Percentiles rank a stretch among this genome's conserved stretches.
Conservation (phyloP, 2,329 filamentous ascomycete genomes). For the Neurospora crassa region DNA sequence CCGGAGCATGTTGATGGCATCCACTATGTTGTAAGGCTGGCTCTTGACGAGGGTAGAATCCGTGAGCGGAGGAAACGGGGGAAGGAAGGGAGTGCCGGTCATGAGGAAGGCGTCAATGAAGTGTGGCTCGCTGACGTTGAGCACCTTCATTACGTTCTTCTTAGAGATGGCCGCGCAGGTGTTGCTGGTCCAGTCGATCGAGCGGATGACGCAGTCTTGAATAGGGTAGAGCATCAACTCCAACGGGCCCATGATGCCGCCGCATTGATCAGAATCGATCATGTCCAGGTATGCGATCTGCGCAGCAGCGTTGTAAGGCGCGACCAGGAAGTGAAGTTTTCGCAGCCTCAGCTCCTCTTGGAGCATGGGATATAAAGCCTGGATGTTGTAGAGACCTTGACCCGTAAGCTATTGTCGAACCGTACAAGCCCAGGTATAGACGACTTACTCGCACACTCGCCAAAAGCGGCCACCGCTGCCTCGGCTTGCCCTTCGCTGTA, state of each 20-base stretch:
- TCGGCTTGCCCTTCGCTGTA: constrained; percentile 76
- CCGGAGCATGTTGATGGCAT: constrained; percentile 71
- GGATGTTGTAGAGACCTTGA: constrained; percentile 59
- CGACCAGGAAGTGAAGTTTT: constrained; percentile 66
- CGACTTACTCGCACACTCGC: constrained; percentile 57
- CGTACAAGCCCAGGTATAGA: neutral
- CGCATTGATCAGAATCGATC: constrained; percentile 55
- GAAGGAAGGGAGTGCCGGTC: constrained; percentile 70
- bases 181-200: constrained; percentile 59
- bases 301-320: constrained; percentile 79
- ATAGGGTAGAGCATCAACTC: constrained; percentile 82
- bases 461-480: constrained; percentile 78
- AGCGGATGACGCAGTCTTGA: constrained; percentile 59
- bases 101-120: constrained; percentile 80
- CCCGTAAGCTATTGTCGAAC: constrained; percentile 20
- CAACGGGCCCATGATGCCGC: constrained; percentile 73
- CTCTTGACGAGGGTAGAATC: constrained; percentile 44
- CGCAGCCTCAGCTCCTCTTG: constrained; percentile 63
- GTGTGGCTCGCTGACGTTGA: constrained; percentile 58
- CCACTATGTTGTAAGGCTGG: constrained; percentile 55
- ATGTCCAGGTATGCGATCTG: constrained; percentile 77
- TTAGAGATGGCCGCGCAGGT: constrained; percentile 56
- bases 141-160: constrained; percentile 57
- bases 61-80: constrained; percentile 68
- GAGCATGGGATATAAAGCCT: constrained; percentile 67